Conservation (phyloP, 169 alveolate genomes). For the Theileria orientalis region DNA sequence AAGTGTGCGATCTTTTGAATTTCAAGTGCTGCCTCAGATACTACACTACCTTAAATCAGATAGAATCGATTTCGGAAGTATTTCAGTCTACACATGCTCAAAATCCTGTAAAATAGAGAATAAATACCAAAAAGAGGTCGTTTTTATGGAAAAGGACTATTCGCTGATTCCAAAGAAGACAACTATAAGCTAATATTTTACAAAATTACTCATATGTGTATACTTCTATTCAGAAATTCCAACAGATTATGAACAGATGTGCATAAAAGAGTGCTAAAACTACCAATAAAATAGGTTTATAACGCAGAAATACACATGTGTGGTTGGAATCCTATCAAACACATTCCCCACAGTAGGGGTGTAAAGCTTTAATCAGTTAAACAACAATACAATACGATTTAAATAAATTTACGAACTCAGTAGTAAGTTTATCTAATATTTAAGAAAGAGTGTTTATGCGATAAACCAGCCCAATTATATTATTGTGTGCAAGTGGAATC, state of each 20-base stretch:
- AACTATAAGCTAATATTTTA: conserved; percentile 2
- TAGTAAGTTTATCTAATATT: neutral
- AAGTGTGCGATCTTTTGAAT: conserved; percentile 58
- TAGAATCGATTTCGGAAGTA: conserved; percentile 49
- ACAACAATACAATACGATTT: too few relatives aligned
- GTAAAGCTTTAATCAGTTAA: neutral
- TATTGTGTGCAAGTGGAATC: conserved; percentile 31
- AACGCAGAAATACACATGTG: neutral
- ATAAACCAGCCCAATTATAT: neutral
- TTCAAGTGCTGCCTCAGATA: conserved; percentile 65
- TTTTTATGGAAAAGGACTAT: conserved; percentile 44
- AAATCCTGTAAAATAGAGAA: conserved; percentile 53
- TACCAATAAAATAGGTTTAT: neutral
- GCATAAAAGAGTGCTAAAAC: neutral
- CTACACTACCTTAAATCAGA: conserved; percentile 25
- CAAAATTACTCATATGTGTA: neutral
- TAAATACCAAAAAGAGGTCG: conserved; percentile 45
- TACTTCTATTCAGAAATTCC: neutral
- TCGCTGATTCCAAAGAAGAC: conserved; percentile 36
- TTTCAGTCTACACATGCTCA: conserved; percentile 65
- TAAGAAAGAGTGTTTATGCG: neutral
- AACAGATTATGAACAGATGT: neutral
- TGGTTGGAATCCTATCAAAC: conserved; percentile 28
- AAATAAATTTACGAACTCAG: neutral
- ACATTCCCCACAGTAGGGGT: conserved; percentile 24